Evolutionary conservation across 2,329 filamentous ascomycete species (phyloP).

Genomic region (Claviceps fusiformis): DNA sequence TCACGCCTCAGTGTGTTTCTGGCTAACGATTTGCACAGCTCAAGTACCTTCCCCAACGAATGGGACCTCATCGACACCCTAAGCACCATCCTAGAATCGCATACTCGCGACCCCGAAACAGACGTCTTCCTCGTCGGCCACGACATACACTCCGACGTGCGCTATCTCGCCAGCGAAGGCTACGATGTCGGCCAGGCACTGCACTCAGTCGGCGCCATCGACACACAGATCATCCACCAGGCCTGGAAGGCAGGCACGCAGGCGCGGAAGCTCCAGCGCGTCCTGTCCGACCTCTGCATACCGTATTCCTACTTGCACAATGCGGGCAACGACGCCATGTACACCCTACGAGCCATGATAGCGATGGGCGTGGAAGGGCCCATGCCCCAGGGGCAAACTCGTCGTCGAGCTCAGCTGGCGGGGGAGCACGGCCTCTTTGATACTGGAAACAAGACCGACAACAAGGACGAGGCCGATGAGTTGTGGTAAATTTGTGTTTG

Average conservation of each 20-base stretch:
- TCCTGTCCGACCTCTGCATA: slow-evolving; percentile 54
- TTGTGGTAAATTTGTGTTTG: background rate
- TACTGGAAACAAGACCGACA: background rate
- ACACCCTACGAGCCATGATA: slow-evolving; percentile 63
- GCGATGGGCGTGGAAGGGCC: slow-evolving; percentile 20
- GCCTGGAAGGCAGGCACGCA: slow-evolving; percentile 41
- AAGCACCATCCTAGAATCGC: slow-evolving; percentile 21
- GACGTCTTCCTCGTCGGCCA: slow-evolving; percentile 72
- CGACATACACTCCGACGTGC: slow-evolving; percentile 52
- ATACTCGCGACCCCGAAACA: slow-evolving; percentile 14
- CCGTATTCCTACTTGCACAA: slow-evolving; percentile 61
- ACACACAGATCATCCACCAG: slow-evolving; percentile 61
- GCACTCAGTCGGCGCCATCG: slow-evolving; percentile 48
- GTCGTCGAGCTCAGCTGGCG: background rate
- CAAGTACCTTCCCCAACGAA: slow-evolving; percentile 26
- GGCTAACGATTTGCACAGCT: slow-evolving; percentile 16
- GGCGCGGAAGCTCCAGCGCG: slow-evolving; percentile 39
- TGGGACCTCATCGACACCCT: slow-evolving; percentile 22
- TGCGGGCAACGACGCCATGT: slow-evolving; percentile 74
- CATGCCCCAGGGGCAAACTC: background rate
- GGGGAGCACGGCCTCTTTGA: background rate
- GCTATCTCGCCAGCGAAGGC: slow-evolving; percentile 51
- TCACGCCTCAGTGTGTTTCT: background rate
- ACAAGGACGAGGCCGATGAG: background rate
- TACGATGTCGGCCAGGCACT: slow-evolving; percentile 42